These are phyloP conservation scores for Coemansia sp. DNA, from an alignment of 192 early-diverging fungal genomes.

Conservation along the genomic window DNA sequence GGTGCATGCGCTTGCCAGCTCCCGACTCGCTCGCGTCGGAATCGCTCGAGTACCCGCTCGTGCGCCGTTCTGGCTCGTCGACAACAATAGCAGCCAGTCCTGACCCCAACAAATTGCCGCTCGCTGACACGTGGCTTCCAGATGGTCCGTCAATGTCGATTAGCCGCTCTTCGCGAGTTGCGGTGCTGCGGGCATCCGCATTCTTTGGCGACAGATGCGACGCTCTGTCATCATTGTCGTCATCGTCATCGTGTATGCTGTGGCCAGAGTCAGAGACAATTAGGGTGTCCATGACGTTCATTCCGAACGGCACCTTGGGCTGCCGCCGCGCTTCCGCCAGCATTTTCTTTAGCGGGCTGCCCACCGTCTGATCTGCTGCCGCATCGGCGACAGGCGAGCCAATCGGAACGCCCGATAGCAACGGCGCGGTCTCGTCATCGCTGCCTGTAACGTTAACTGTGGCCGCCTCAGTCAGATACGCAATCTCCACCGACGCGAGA, in stretches of 20 bases:
- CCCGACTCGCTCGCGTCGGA: constrained; percentile 11
- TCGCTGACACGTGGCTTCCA: neutral
- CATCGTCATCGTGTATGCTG: constrained; percentile 15
- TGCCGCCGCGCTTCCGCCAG: constrained; percentile 32
- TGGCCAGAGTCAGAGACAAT: constrained; percentile 27
- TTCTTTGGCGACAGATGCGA: neutral
- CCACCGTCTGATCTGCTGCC: neutral
- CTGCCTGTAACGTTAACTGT: constrained; percentile 13
- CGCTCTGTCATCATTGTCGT: constrained; percentile 2
- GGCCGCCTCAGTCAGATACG: constrained; percentile 33
- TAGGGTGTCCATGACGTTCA: constrained; percentile 53
- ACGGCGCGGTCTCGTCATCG: constrained; percentile 24
- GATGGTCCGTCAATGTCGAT: constrained; percentile 19
- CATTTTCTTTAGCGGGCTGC: constrained; percentile 38
- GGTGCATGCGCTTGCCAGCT: constrained; percentile 18
- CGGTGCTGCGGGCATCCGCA: neutral
- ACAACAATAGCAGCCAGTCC: constrained; percentile 43
- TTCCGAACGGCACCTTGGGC: constrained; percentile 42
- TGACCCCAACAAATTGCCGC: constrained; percentile 18
- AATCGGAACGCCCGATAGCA: constrained; percentile 18
- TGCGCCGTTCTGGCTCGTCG: constrained; percentile 6
- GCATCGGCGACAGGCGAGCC: neutral
- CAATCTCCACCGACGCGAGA: constrained; percentile 46
- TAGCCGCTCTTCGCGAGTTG: constrained; percentile 12
- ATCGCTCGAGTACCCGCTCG: constrained; percentile 14